Evolutionary conservation across 441 rosid species (phyloP), one percentile per base, ranked within the genome.

Genomic region (Manihot esculenta): DNA sequence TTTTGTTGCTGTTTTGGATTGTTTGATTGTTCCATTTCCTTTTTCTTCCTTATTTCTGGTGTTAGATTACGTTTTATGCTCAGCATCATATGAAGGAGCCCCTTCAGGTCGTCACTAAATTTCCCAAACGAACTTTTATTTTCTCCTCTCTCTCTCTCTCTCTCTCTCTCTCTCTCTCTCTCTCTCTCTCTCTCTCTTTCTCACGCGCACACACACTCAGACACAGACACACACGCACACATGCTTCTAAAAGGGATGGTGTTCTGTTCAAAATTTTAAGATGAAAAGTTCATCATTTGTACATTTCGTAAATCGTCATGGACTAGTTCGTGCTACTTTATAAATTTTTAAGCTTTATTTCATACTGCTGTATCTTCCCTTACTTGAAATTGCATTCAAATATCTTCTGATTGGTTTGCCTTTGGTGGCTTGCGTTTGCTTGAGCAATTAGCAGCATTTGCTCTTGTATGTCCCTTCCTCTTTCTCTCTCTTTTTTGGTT

Each of bases 61-160:
- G 21, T n/a, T 63, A 21, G 23, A 70, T 49, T 60, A 18, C 47
- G 35, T 21, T 66, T 71, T 53, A 20, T 17, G 65, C 53, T 38
- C 57, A 69, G 41, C 49, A 23, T 26, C 0, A 8, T 70, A n/a
- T 12, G n/a, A 35, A 20, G 57, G n/a, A n/a, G n/a, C 23, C 10
- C 24, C 27, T 44, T 12, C 1, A 23, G 38, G 17, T 1, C 14
- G 17, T 30, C 47, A 45, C 26, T 23, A 17, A 35, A 3, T 10
- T 14, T 26, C 15, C 18, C 17, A 15, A 13, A n/a, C n/a, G n/a
- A n/a, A n/a, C n/a, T n/a, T n/a, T n/a, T n/a, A n/a, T n/a, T n/a
- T n/a, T n/a, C n/a, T n/a, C n/a, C n/a, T n/a, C n/a, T n/a, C n/a
- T n/a, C n/a, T n/a, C n/a, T n/a, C n/a, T n/a, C n/a, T n/a, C n/a